Evolutionary conservation across 768 basidiomycete species (phyloP), one percentile per base, ranked within the genome.

Genomic region (Mycena haematopus): DNA sequence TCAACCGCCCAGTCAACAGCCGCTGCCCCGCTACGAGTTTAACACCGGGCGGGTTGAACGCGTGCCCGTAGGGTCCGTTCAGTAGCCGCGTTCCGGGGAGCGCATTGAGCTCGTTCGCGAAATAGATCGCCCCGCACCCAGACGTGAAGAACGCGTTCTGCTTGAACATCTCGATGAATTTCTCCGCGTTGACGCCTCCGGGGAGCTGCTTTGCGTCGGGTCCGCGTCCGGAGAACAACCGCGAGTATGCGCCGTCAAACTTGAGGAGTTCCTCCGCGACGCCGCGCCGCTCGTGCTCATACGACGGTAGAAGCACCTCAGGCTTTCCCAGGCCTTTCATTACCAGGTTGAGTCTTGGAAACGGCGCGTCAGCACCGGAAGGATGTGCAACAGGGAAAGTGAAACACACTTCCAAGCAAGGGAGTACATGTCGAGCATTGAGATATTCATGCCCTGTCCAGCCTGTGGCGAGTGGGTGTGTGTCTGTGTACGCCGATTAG

Each of bases 251-350:
- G 50, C 73, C 71, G 66, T 80, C 79, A 57, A 78, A 78, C 47
- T 76, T 69, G 68, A 80, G 79, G 33, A 82, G 75, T 44, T 78
- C 77, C 52, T 78, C 70, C 1, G 80, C 80, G 62, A 70, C 73
- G 33, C 71, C 72, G 52, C 76, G 74, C 9, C 81, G 73, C 65
- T 82, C 81, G 29, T 68, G 59, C 52, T 79, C 76, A 67, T 79
- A 79, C 71, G 76, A 65, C 11, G 61, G 58, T 1, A 70, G 66
- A 22, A 70, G 64, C 1, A 65, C 40, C 19, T 67, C 66, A 7
- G 66, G 66, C 31, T 60, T 59, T 5, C 61, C 68, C 15, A 67
- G 65, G 4, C 63, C 66, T 27, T 65, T 65, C 56, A 70, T 63
- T 29, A 65, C 67, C 38, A 64, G 56, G 52, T 68, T 63, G 45